These are phyloP conservation scores for Cladosporium sp. DNA, from an alignment of 2,329 filamentous ascomycete genomes.

Conservation along the genomic window DNA sequence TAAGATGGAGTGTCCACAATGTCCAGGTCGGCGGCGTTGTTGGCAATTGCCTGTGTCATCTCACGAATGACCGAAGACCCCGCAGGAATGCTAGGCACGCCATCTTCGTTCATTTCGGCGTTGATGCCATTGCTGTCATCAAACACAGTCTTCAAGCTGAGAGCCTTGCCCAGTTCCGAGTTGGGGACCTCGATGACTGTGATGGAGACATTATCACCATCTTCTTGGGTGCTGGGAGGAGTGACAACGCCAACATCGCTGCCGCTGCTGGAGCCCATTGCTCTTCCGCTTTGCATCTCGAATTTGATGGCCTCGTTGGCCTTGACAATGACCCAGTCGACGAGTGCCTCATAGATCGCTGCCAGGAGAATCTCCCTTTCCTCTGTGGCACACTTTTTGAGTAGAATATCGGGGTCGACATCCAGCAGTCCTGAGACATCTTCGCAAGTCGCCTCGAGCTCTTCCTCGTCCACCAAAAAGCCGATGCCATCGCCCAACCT, in stretches of 20 bases:
- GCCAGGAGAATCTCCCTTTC: constrained; percentile 81
- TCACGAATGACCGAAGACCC: constrained; percentile 84
- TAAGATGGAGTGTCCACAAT: constrained; percentile 67
- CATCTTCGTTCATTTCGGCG: constrained; percentile 94
- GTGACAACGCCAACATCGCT: constrained; percentile 61
- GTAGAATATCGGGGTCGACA: constrained; percentile 79
- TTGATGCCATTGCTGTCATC: constrained; percentile 94
- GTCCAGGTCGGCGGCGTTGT: constrained; percentile 76
- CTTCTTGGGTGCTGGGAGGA: constrained; percentile 64
- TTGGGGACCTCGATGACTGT: constrained; percentile 85
- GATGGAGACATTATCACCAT: constrained; percentile 81
- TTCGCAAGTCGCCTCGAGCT: constrained; percentile 81
- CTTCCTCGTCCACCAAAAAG: constrained; percentile 79
- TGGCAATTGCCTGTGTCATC: constrained; percentile 78
- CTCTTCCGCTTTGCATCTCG: constrained; percentile 68
- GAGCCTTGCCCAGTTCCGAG: constrained; percentile 76
- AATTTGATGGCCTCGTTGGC: constrained; percentile 81
- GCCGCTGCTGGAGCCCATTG: constrained; percentile 67
- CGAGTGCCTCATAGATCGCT: constrained; percentile 87
- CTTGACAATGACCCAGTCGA: constrained; percentile 90
- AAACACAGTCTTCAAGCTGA: constrained; percentile 88
- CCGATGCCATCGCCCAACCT: constrained; percentile 91
- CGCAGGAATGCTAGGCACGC: constrained; percentile 70
- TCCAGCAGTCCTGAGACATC: constrained; percentile 86
- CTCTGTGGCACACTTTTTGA: constrained; percentile 75